Evolutionary conservation across 2,329 filamentous ascomycete species (phyloP), one percentile per base, ranked within the genome.

Genomic region (Colletotrichum sp.): DNA sequence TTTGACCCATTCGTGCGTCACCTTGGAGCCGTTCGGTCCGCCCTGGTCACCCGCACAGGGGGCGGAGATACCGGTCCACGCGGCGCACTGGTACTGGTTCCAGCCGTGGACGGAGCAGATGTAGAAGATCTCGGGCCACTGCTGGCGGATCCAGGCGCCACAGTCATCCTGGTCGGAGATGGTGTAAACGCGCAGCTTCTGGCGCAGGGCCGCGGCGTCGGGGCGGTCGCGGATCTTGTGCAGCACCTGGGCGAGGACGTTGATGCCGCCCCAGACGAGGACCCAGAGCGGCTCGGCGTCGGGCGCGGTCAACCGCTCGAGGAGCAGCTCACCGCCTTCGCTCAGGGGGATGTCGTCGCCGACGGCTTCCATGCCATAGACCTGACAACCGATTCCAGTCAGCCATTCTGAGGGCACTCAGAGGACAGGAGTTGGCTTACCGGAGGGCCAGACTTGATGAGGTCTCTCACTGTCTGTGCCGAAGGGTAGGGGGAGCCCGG

Each of bases 81-180:
- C 82, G 0, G 90, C 90, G 68, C 87, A 78, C 3, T 84, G 85
- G 76, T 92, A 93, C 64, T 88, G 83, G 77, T 89, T 89, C 86
- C 87, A 92, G 8, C 86, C 89, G 78, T 92, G 91, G 2, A 91
- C 80, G 0, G 88, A 90, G 16, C 83, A 84, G 70, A 92, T 90
- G 80, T 91, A 92, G 78, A 90, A 88, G 8, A 92, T 79, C 30
- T 89, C 86, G 0, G 91, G 89, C 75, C 87, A 92, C 4, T 85
- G 86, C 61, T 84, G 82, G 19, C 90, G 87, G 44, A 92, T 88
- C 90, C 90, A 92, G 1, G 86, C 81, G 0, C 89, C 90, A 0
- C 88, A 87, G 76, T 92, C 87, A 76, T 92, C 90, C 77, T 92
- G 90, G 77, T 92, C 91, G 8, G 89, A 91, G 71, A 92, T 91